Conservation (phyloP, 176 grass and related monocot species). For the barley (Hordeum vulgare) region DNA sequence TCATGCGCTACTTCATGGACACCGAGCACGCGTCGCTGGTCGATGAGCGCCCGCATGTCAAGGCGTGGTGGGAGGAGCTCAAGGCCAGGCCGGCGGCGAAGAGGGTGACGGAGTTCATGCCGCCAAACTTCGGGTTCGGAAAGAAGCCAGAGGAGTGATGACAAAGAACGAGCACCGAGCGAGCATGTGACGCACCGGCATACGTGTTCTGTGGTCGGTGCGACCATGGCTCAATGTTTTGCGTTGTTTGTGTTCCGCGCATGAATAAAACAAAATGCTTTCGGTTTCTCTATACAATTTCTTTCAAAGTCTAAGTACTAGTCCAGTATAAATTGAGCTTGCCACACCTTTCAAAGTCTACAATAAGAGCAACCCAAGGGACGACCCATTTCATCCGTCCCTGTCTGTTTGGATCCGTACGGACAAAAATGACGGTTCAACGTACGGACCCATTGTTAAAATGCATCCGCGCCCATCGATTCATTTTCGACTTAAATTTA, state of each 20-base stretch:
- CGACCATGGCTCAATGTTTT: neutral
- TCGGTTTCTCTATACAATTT: neutral
- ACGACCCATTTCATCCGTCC: too few relatives aligned
- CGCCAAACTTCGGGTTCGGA: neutral
- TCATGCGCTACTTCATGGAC: slow-evolving; percentile 25
- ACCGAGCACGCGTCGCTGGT: slow-evolving; percentile 15
- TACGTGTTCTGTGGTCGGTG: neutral
- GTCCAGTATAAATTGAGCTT: neutral
- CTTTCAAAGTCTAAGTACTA: neutral
- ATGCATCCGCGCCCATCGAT: too few relatives aligned
- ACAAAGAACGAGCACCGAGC: neutral
- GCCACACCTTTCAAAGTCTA: too few relatives aligned
- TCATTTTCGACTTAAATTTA: too few relatives aligned
- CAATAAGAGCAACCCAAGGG: too few relatives aligned
- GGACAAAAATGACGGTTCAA: too few relatives aligned
- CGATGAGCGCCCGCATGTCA: slow-evolving; percentile 12
- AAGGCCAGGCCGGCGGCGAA: slow-evolving; percentile 21
- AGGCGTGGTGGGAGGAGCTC: slow-evolving; percentile 41
- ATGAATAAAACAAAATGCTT: too few relatives aligned
- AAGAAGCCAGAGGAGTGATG: neutral
- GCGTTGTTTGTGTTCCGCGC: neutral
- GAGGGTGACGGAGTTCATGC: slow-evolving; percentile 9
- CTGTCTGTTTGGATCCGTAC: too few relatives aligned
- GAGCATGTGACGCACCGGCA: neutral
- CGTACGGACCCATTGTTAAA: too few relatives aligned